Base-by-base conservation (phyloP, 1,139 yeast genomes). In the Scheffersomyces parashehatae region DNA sequence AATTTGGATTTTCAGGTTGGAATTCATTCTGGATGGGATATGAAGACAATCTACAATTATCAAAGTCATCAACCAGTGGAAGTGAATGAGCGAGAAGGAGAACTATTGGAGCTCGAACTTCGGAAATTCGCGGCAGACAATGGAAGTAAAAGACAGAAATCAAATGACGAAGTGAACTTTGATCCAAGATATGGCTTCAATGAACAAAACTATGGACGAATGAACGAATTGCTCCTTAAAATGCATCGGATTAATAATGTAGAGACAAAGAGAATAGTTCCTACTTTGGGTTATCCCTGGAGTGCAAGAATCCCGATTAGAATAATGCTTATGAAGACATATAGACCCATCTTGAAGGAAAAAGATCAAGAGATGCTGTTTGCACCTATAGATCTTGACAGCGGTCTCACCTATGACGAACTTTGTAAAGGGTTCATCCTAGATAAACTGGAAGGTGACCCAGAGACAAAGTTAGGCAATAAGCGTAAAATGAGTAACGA, bases 21-120 rank as follows among this genome's bases (percentile, higher is more conserved):
- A 3, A 81, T 85, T 74, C 69, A 80, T 44, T 74, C 82, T 4
- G 97, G 96, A 0, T 89, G 96, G 96, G 83, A 80, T 48, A 64
- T 65, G 40, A 55, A 61, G 0, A 62, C 71, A 4, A 64, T 75
- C 9, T 46, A 41, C 15, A 46, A 46, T 7, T 53, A 48, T 37
- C 62, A 57, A 31, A 39, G 36, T 30, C 32, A 16, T 5, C 5
- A 20, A 6, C 3, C 35, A 5, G 43, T 34, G n/a, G 28, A 32
- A 6, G 14, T 38, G 4, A 38, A 36, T 35, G 24, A 33, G 4
- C 35, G 26, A 20, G 42, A 44, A n/a, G 20, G 34, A 8, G 41
- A 35, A 14, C 16, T 38, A 20, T 14, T 40, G n/a, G 42, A 43
- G 34, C 20, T 29, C 20, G 30, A 37, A 14, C 35, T 39, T 29